Percentiles rank a stretch among this genome's conserved stretches.
Conservation (phyloP, 208 protist species). For the Leptomonas pyrrhocoris region DNA sequence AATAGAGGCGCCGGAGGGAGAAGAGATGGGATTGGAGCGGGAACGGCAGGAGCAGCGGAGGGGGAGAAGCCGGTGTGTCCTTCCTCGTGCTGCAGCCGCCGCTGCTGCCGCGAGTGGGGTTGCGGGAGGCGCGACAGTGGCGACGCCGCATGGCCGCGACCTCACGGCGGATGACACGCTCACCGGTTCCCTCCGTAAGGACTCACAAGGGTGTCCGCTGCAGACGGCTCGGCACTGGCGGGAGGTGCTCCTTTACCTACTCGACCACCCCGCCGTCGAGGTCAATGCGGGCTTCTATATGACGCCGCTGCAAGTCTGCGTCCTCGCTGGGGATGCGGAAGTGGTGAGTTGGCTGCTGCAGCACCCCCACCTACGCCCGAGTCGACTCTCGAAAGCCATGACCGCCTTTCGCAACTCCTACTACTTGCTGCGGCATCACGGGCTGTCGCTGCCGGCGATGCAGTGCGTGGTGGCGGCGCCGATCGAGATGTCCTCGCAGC, state of each 20-base stretch:
- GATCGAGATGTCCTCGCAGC: constrained; percentile 32
- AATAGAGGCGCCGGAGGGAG: too few relatives aligned
- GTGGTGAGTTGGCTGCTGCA: constrained; percentile 36
- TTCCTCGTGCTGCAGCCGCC: too few relatives aligned
- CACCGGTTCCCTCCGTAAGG: constrained; percentile 2
- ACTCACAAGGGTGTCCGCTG: constrained; percentile 2
- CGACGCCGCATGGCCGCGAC: background rate
- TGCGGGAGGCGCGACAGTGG: background rate
- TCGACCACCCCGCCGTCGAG: constrained; percentile 43
- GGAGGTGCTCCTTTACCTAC: constrained; percentile 39
- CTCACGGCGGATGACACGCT: background rate
- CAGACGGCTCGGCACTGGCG: constrained; percentile 12
- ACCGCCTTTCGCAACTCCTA: constrained; percentile 26
- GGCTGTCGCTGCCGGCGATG: constrained; percentile 15
- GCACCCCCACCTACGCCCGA: constrained; percentile 34
- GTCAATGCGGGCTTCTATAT: constrained; percentile 45
- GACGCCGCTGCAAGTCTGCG: constrained; percentile 48
- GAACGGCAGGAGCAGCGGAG: background rate
- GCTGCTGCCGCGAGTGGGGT: too few relatives aligned
- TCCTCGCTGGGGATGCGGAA: constrained; percentile 22
- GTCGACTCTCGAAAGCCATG: constrained; percentile 25
- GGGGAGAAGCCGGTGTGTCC: background rate
- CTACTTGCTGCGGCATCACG: constrained; percentile 32
- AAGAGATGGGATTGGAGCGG: too few relatives aligned
- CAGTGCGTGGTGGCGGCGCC: constrained; percentile 27